Base-by-base conservation (phyloP, 306 rosid species). In the Pterocarpus macrocarpus region DNA sequence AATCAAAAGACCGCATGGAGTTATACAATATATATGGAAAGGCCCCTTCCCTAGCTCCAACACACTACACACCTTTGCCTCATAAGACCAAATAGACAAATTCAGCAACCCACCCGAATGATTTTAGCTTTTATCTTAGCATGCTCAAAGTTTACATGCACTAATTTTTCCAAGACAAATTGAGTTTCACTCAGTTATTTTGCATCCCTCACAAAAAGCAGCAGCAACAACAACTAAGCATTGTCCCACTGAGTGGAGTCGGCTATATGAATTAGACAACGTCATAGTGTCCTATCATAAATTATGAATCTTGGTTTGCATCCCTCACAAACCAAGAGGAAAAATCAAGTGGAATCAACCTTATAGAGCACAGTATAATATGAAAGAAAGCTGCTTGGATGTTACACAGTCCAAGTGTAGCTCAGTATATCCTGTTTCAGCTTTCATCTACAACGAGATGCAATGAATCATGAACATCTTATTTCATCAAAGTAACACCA, bases 401-500 rank as follows among this genome's bases (percentile, higher is more conserved):
- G 15, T 35, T 22, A 66, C 49, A 45, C 43, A 38, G 72, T 72
- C 38, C 50, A 47, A 22, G 35, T 8, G 8, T 1, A 16, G 57
- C 49, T 22, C 53, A 75, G 15, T 13, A 66, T n/a, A 59, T 11
- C 14, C 68, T 39, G 57, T 7, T 10, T 34, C 41, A 22, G 28
- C 28, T 76, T 41, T 39, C 57, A 69, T 61, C 64, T 22, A 30
- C 52, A 65, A 39, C 11, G 61, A 49, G 43, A 80, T 39, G 34
- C 57, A 79, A 56, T 44, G 56, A 75, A 34, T 8, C 35, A 69
- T 8, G 13, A 63, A 53, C 33, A 70, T 61, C 43, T 66, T 22
- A 61, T 58, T 72, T 14, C 53, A 80, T 28, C 68, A 63, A 77
- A 65, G 10, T 30, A 80, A 0, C 65, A 83, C 61, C 35, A 30